Percentiles rank a stretch among this genome's conserved stretches.
These are phyloP conservation scores for Corymbia maculata DNA, from an alignment of 345 rosid species.

Conservation along the genomic window DNA sequence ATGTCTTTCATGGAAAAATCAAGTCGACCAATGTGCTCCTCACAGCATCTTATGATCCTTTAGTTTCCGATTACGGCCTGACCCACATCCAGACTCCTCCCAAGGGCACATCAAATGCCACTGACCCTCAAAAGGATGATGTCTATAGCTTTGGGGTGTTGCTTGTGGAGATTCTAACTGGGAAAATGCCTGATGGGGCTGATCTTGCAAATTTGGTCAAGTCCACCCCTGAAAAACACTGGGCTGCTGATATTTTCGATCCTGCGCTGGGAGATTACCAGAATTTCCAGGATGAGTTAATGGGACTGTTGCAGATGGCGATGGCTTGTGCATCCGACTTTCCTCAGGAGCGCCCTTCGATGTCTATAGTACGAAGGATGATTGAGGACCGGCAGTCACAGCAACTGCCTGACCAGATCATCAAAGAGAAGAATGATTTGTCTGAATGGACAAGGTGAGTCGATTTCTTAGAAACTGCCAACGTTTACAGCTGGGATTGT, in stretches of 20 bases:
- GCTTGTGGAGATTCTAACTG: constrained; percentile 77
- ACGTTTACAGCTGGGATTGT: no score
- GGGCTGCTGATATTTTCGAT: constrained; percentile 90
- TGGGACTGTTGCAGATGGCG: constrained; percentile 76
- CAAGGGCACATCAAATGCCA: constrained; percentile 75
- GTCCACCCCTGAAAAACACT: constrained; percentile 72
- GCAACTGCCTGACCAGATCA: no score
- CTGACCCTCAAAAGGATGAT: constrained; percentile 48
- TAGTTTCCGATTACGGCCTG: constrained; percentile 62
- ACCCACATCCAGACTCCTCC: constrained; percentile 21
- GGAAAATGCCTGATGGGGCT: constrained; percentile 54
- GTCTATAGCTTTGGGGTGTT: constrained; percentile 78
- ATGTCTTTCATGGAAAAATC: constrained; percentile 66
- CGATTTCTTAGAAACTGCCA: no score
- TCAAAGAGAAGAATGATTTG: no score
- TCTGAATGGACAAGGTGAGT: no score
- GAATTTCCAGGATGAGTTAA: constrained; percentile 54
- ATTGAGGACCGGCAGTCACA: constrained; percentile 33
- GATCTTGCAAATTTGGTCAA: constrained; percentile 91
- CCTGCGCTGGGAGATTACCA: constrained; percentile 18
- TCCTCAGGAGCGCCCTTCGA: constrained; percentile 56
- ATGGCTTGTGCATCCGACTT: constrained; percentile 71
- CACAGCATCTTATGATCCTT: constrained; percentile 40
- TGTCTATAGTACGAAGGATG: constrained; percentile 78
- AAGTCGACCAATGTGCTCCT: constrained; percentile 82